phyloP scores from a whole-genome alignment of 805 yeast species.

The Myxozyma udenii region DNA sequence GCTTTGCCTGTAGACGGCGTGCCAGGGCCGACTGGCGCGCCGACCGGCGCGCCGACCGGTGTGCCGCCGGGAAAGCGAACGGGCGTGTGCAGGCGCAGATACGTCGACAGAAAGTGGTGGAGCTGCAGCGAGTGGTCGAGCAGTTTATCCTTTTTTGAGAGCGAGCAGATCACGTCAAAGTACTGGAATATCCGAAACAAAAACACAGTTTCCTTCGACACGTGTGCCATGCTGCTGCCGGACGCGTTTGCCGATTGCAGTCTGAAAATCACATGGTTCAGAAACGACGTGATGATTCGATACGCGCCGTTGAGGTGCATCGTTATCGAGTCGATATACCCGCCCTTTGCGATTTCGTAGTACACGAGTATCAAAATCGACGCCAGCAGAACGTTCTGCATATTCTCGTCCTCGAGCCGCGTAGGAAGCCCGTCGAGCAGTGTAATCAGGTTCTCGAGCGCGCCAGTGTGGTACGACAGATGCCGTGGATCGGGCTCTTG shows the following conservation, averaged over 20 bases:
- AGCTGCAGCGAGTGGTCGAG: slow-evolving; percentile 23
- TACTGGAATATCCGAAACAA: slow-evolving; percentile 27
- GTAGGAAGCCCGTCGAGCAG: slow-evolving; percentile 17
- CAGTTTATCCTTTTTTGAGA: slow-evolving; percentile 17
- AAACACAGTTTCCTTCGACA: slow-evolving; percentile 23
- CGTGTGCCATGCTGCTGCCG: neutral
- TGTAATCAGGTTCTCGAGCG: slow-evolving; percentile 19
- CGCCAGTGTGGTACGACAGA: slow-evolving; percentile 23
- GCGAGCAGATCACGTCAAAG: slow-evolving; percentile 28
- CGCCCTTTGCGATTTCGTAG: slow-evolving; percentile 29
- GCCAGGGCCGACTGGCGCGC: neutral
- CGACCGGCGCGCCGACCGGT: neutral
- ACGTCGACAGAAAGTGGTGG: slow-evolving; percentile 23
- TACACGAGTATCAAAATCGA: slow-evolving; percentile 26
- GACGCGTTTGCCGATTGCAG: slow-evolving; percentile 11
- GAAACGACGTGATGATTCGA: slow-evolving; percentile 23
- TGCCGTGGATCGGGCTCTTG: slow-evolving; percentile 10
- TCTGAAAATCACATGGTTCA: slow-evolving; percentile 18
- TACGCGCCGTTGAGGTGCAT: slow-evolving; percentile 28
- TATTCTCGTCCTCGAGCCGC: slow-evolving; percentile 23
- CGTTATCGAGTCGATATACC: slow-evolving; percentile 21
- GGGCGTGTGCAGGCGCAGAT: slow-evolving; percentile 8
- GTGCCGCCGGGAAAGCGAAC: neutral
- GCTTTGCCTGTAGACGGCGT: neutral
- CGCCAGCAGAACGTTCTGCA: slow-evolving; percentile 23